These are phyloP conservation scores for Aspergillus campestris DNA, from an alignment of 495 filamentous ascomycete species.

Conservation along the genomic window DNA sequence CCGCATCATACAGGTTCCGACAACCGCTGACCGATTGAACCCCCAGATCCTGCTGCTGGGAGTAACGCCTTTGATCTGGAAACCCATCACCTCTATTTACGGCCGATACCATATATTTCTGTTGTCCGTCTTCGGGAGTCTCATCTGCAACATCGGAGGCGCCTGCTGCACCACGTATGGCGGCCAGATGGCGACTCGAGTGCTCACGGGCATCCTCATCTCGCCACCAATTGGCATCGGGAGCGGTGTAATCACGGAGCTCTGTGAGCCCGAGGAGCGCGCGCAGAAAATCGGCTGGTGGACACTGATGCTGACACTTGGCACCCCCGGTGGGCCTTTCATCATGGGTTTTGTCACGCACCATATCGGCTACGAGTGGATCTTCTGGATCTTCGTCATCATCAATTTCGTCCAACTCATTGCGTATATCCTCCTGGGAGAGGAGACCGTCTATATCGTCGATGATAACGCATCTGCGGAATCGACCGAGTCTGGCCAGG, in stretches of 20 bases:
- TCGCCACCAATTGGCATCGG: slow-evolving; percentile 27
- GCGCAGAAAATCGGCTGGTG: slow-evolving; percentile 26
- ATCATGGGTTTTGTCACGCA: slow-evolving; percentile 27
- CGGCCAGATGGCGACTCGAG: slow-evolving; percentile 19
- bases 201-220: slow-evolving; percentile 23
- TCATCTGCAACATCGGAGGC: slow-evolving; percentile 28
- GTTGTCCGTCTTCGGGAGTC: slow-evolving; percentile 22
- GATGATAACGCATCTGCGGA: background rate
- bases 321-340: slow-evolving; percentile 22
- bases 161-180: slow-evolving; percentile 23
- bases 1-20: background rate
- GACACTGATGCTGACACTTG: slow-evolving; percentile 25
- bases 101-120: slow-evolving; percentile 24
- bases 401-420: slow-evolving; percentile 23
- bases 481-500: background rate
- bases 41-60: slow-evolving; percentile 24
- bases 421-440: slow-evolving; percentile 16
- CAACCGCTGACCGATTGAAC: background rate
- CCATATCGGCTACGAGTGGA: slow-evolving; percentile 24
- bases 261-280: slow-evolving; percentile 19
- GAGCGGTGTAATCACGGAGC: slow-evolving; percentile 23
- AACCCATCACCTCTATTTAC: slow-evolving; percentile 21
- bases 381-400: slow-evolving; percentile 30
- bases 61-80: slow-evolving; percentile 22
- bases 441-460: slow-evolving; percentile 20